A percentile compares a stretch with the other conserved stretches of the same genome.
phyloP scores from a whole-genome alignment of 2,329 filamentous ascomycete species.

The Alternaria triticimaculans region DNA sequence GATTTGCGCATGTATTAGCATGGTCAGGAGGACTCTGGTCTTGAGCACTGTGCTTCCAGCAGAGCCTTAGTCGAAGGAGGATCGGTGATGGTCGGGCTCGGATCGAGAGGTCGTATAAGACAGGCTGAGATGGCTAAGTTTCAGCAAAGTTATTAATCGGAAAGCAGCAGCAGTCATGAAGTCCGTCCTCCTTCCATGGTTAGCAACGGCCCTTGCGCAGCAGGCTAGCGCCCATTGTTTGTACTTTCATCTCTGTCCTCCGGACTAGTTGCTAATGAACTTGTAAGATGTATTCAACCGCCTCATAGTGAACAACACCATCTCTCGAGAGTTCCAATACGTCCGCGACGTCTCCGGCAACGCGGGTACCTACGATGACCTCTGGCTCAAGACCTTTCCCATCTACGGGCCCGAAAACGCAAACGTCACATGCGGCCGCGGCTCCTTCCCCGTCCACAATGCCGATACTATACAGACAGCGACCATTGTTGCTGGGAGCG shows the following conservation, averaged over 20 bases:
- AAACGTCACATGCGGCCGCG: slow-evolving; percentile 17
- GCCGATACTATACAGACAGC: slow-evolving; percentile 20
- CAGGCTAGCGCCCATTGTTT: not conserved
- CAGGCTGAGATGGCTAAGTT: not conserved
- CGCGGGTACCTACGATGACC: not conserved
- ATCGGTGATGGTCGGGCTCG: not conserved
- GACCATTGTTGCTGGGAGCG: slow-evolving; percentile 13
- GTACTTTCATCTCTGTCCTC: not conserved
- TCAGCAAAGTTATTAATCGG: not conserved
- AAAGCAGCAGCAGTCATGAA: not conserved
- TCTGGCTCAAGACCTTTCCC: slow-evolving; percentile 19
- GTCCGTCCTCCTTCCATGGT: not conserved
- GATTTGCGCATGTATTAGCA: not conserved
- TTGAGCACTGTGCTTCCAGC: not conserved
- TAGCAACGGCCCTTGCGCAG: not conserved
- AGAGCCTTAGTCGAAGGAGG: not conserved
- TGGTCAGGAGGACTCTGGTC: not conserved
- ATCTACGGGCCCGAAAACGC: slow-evolving; percentile 12
- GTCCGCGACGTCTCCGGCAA: slow-evolving; percentile 20
- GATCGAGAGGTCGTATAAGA: not conserved
- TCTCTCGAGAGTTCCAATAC: slow-evolving; percentile 27
- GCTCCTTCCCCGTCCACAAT: slow-evolving; percentile 14
- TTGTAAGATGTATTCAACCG: slow-evolving; percentile 21
- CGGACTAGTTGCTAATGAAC: not conserved
- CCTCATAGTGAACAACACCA: slow-evolving; percentile 26